These are phyloP conservation scores for Candida germanica DNA, from an alignment of 805 yeast species.

Conservation along the genomic window DNA sequence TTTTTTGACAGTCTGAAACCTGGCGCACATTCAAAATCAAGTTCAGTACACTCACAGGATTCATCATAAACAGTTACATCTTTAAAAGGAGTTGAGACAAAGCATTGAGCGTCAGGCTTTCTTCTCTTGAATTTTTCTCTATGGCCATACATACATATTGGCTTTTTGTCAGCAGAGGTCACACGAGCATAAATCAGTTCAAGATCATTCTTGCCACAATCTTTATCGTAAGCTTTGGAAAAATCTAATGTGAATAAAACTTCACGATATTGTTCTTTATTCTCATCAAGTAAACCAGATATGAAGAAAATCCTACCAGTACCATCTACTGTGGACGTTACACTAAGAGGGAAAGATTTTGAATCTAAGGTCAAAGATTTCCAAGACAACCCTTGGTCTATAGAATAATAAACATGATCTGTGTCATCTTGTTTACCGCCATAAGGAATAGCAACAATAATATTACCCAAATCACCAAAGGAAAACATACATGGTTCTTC, in stretches of 20 bases:
- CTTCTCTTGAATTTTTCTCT: slow-evolving; percentile 62
- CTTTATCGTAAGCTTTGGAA: slow-evolving; percentile 46
- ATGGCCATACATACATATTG: slow-evolving; percentile 66
- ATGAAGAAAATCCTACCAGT: slow-evolving; percentile 58
- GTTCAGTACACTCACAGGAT: slow-evolving; percentile 59
- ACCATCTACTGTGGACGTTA: slow-evolving; percentile 67
- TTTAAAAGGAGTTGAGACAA: slow-evolving; percentile 45
- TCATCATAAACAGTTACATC: slow-evolving; percentile 49
- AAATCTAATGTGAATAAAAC: slow-evolving; percentile 51
- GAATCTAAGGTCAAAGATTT: slow-evolving; percentile 43
- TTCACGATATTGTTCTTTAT: slow-evolving; percentile 13
- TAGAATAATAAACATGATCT: slow-evolving; percentile 46
- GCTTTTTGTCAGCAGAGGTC: slow-evolving; percentile 25
- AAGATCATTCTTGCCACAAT: slow-evolving; percentile 50
- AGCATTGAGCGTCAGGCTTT: slow-evolving; percentile 62
- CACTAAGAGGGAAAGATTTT: slow-evolving; percentile 36
- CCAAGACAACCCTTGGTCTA: slow-evolving; percentile 78
- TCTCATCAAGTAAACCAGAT: slow-evolving; percentile 34
- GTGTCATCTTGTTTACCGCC: slow-evolving; percentile 20
- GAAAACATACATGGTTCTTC: slow-evolving; percentile 52
- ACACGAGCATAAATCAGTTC: slow-evolving; percentile 62
- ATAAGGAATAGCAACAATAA: slow-evolving; percentile 58
- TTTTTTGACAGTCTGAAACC: slow-evolving; percentile 36
- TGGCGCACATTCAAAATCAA: slow-evolving; percentile 68
- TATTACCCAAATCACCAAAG: slow-evolving; percentile 77